phyloP scores from a whole-genome alignment of 2,329 filamentous ascomycete species.

The Talaromyces verruculosus region DNA sequence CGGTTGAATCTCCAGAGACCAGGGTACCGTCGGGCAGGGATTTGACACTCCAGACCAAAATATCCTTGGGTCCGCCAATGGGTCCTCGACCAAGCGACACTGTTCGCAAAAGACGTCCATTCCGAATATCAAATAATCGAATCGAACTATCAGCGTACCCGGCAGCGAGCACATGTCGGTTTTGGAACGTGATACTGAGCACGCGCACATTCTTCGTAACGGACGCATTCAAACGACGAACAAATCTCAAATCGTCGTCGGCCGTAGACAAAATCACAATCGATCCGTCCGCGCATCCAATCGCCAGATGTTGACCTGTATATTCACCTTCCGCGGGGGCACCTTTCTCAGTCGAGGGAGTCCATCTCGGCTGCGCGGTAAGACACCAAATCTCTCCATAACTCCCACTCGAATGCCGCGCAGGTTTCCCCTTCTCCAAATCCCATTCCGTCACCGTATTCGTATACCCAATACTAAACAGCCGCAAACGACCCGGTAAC shows the following conservation, averaged over 20 bases:
- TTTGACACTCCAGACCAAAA: constrained; percentile 91
- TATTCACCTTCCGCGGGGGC: constrained; percentile 40
- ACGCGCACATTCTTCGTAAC: constrained; percentile 78
- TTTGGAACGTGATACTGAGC: constrained; percentile 87
- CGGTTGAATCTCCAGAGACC: constrained; percentile 90
- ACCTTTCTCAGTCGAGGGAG: constrained; percentile 36
- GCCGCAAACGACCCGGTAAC: constrained; percentile 69
- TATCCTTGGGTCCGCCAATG: constrained; percentile 73
- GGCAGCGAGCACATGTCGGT: constrained; percentile 75
- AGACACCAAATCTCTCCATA: constrained; percentile 98
- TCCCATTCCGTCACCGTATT: constrained; percentile 95
- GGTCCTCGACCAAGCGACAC: constrained; percentile 84
- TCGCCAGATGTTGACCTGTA: constrained; percentile 67
- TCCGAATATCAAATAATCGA: constrained; percentile 81
- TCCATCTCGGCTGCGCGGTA: constrained; percentile 72
- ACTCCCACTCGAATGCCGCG: constrained; percentile 83
- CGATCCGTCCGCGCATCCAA: constrained; percentile 87
- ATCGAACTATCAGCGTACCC: constrained; percentile 98
- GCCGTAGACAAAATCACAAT: constrained; percentile 84
- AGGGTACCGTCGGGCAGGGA: constrained; percentile 84
- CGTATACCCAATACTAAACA: constrained; percentile 96
- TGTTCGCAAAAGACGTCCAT: constrained; percentile 70
- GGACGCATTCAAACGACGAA: constrained; percentile 72
- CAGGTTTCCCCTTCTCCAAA: constrained; percentile 72
- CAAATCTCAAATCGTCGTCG: constrained; percentile 77